Base-by-base conservation (phyloP, 1,139 yeast species). In the Hemisphaericaspora xylanilytica region DNA sequence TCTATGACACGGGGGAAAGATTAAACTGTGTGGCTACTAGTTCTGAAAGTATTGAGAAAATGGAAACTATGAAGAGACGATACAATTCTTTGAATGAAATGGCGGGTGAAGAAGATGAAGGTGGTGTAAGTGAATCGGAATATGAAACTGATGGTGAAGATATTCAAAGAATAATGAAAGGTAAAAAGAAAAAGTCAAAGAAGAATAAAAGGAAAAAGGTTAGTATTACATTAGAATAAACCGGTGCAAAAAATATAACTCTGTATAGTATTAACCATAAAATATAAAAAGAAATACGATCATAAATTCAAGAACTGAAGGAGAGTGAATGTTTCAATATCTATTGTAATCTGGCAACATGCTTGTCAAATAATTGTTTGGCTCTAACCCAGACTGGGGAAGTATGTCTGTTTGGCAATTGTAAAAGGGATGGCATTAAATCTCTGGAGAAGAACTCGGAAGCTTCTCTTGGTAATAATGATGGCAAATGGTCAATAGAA, bases 401-500 rank as follows among this genome's bases (percentile, higher is more conserved):
- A 34, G 81, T 70, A 41, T 79, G 71, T 66, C 96, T 83, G 48
- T 85, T 67, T 51, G 95, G 92, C 52, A 92, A 75, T 59, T 85
- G 82, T 61, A 86, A 75, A 60, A 92, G 74, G 13, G 95, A 85
- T 33, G 98, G 98, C 58, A 92, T 66, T 59, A 92, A 75, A 61
- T 92, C 97, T 48, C 70, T 75, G 32, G 94, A 80, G 65, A 88
- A 92, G 49, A 82, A 81, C 68, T 92, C 98, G 9, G 96, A 86
- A 26, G 97, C 87, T 67, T 92, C 98, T 69, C 98, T 85, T 52
- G 98, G 98, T 52, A 92, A 75, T 59, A 92, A 70, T 11, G 96
- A 84, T 31, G 99, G 99, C 58, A 94, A 75, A 62, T 92, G 98
- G 67, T 94, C 99, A 53, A 92, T 92, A n/a, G 96, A 88, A 51